These are phyloP conservation scores for Dactylis glomerata DNA, from an alignment of 176 grass and related monocot genomes.

Conservation along the genomic window DNA sequence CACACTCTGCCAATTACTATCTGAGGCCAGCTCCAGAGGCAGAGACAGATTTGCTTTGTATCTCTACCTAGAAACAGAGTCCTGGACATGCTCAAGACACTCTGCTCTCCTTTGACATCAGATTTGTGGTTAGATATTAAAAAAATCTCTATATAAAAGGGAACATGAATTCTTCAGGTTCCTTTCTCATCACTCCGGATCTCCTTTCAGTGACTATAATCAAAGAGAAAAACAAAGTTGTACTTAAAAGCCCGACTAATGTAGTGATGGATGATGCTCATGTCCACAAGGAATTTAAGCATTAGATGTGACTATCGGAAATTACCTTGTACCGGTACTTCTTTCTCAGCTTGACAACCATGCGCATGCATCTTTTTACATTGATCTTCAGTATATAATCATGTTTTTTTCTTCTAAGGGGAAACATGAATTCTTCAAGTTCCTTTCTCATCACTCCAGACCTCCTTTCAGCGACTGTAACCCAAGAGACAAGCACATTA, in stretches of 20 bases:
- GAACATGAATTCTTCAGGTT: slow-evolving; percentile 16
- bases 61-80: background rate
- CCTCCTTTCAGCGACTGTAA: slow-evolving; percentile 39
- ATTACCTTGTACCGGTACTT: slow-evolving; percentile 72
- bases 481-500: background rate
- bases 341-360: slow-evolving; percentile 89
- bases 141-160: background rate
- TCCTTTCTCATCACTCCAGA: slow-evolving; percentile 31
- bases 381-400: slow-evolving; percentile 66
- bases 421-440: slow-evolving; percentile 8
- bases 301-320: background rate
- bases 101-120: background rate
- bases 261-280: background rate
- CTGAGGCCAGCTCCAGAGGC: background rate
- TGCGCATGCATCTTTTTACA: slow-evolving; percentile 79
- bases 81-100: background rate
- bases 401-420: background rate
- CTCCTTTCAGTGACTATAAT: slow-evolving; percentile 38
- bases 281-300: background rate
- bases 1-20: too few relatives aligned
- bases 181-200: slow-evolving; percentile 29
- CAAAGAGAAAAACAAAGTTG: background rate
- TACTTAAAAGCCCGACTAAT: background rate
- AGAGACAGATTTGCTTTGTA: background rate
- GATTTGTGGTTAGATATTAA: slow-evolving; percentile 15